A percentile compares a stretch with the other conserved stretches of the same genome.
Evolutionary conservation across 331 rosid genomes (phyloP).

Genomic region (Acacia pycnantha): DNA sequence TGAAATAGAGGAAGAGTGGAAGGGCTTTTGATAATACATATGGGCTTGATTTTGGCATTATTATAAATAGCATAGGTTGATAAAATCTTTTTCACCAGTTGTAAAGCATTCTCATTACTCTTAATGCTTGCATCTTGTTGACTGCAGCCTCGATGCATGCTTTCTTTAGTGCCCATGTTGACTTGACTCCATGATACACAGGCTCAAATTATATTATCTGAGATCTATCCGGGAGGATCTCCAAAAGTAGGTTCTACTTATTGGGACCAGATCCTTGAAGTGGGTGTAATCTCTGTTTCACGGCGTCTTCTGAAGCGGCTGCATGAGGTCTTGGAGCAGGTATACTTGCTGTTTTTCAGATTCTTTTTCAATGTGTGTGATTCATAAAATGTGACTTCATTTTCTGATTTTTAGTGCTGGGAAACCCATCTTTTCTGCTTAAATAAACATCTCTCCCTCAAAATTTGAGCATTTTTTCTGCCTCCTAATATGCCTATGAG

Average conservation of each 20-base stretch:
- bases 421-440: neutral
- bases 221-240: conserved; percentile 93
- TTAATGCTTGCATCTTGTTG: neutral
- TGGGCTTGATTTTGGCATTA: neutral
- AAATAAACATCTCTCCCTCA: neutral
- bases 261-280: conserved; percentile 96
- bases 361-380: conserved; percentile 25
- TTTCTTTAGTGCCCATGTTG: conserved; percentile 28
- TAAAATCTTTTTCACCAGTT: conserved; percentile 13
- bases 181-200: conserved; percentile 32
- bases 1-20: neutral
- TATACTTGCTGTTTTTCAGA: conserved; percentile 32
- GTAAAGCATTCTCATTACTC: neutral
- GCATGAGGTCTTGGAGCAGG: conserved; percentile 91
- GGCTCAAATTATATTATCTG: conserved; percentile 93
- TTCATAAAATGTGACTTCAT: conserved; percentile 7
- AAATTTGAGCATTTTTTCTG: neutral
- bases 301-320: conserved; percentile 86
- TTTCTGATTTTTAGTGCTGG: conserved; percentile 3
- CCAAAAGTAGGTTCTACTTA: conserved; percentile 82
- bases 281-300: conserved; percentile 76
- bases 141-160: conserved; percentile 1
- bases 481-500: neutral
- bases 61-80: neutral
- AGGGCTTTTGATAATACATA: neutral